Conservation (phyloP, 352 stramenopile genomes). For the Globisporangium canariense region DNA sequence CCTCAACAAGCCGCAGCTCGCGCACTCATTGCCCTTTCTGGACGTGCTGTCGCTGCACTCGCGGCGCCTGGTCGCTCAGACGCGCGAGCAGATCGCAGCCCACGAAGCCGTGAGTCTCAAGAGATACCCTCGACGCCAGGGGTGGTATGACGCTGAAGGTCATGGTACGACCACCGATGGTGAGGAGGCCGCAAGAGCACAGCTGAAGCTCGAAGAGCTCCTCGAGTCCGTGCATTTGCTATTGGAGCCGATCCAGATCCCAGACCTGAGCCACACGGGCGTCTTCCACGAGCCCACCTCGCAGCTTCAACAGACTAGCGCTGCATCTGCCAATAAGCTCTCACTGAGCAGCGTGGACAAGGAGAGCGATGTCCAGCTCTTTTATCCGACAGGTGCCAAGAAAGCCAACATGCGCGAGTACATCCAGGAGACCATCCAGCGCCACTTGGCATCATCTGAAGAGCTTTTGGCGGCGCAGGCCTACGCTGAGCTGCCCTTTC, state of each 20-base stretch:
- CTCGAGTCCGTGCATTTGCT: constrained; percentile 43
- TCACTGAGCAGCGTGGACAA: constrained; percentile 31
- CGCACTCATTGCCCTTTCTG: constrained; percentile 34
- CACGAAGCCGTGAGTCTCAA: constrained; percentile 12
- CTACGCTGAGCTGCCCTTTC: constrained; percentile 2
- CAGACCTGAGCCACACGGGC: constrained; percentile 56
- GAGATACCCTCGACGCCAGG: constrained; percentile 7
- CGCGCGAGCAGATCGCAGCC: constrained; percentile 28
- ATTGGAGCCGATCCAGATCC: constrained; percentile 56
- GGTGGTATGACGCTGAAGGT: background rate
- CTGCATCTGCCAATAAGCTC: constrained; percentile 12
- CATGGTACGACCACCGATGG: background rate
- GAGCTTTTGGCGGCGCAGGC: background rate
- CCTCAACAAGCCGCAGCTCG: background rate
- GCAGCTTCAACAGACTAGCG: background rate
- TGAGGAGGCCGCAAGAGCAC: constrained; percentile 11
- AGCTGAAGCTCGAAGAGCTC: constrained; percentile 31
- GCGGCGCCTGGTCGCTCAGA: constrained; percentile 38
- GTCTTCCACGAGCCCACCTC: constrained; percentile 29
- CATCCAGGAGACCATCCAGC: constrained; percentile 57
- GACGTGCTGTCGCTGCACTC: constrained; percentile 69
- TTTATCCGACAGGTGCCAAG: constrained; percentile 70
- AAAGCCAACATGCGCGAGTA: constrained; percentile 71
- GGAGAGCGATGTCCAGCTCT: constrained; percentile 48
- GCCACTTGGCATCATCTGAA: constrained; percentile 22